Percentiles rank a stretch among this genome's conserved stretches.
These are phyloP conservation scores for Diplodia corticola DNA, from an alignment of 2,329 filamentous ascomycete genomes.

Conservation along the genomic window DNA sequence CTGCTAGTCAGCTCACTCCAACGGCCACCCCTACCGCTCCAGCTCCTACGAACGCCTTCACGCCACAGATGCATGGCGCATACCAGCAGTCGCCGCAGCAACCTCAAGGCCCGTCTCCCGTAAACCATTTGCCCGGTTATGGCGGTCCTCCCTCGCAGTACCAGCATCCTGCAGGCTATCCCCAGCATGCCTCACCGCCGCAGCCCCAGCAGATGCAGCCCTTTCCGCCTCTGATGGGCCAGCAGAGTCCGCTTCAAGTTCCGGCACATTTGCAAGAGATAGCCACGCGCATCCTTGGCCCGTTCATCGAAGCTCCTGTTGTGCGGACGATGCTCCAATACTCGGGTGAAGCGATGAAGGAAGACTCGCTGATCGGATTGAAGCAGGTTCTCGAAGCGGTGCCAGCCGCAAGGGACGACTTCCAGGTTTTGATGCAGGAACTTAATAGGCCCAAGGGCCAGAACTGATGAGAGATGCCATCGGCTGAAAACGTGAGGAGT, in stretches of 20 bases:
- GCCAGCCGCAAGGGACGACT: slow-evolving; percentile 63
- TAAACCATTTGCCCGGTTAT: slow-evolving; percentile 4
- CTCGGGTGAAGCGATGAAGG: slow-evolving; percentile 37
- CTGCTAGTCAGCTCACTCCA: not conserved
- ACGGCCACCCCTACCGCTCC: slow-evolving; percentile 24
- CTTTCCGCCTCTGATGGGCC: slow-evolving; percentile 18
- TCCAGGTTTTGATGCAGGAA: slow-evolving; percentile 32
- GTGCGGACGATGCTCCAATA: slow-evolving; percentile 42
- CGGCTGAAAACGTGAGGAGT: not conserved
- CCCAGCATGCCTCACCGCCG: slow-evolving; percentile 34
- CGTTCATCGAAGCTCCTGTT: slow-evolving; percentile 44
- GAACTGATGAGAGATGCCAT: not conserved
- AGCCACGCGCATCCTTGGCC: slow-evolving; percentile 45
- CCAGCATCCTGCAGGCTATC: slow-evolving; percentile 33
- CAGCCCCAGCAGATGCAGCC: slow-evolving; percentile 36
- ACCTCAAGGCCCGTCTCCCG: slow-evolving; percentile 25
- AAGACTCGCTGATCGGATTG: slow-evolving; percentile 71
- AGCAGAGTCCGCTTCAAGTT: slow-evolving; percentile 9
- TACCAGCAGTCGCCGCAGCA: slow-evolving; percentile 3
- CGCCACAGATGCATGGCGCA: not conserved
- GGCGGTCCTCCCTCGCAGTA: slow-evolving; percentile 29
- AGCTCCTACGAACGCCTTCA: not conserved
- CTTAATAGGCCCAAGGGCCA: slow-evolving; percentile 6
- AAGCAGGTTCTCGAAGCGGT: slow-evolving; percentile 66
- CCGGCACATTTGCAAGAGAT: slow-evolving; percentile 30